phyloP scores from a whole-genome alignment of 805 yeast species.

The Candida pseudofarinosa region DNA sequence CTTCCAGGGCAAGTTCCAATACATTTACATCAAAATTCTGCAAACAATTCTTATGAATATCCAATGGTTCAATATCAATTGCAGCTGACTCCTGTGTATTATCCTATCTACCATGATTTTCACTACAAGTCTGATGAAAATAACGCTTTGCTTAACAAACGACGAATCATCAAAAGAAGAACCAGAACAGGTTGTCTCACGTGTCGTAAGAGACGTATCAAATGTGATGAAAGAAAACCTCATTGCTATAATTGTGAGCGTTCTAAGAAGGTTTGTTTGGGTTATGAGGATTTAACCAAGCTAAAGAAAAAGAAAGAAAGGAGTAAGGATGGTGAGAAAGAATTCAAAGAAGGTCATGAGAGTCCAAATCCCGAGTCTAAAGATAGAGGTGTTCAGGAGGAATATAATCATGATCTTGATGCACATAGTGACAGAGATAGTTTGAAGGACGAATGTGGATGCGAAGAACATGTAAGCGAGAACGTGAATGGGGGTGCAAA shows the following conservation, averaged over 20 bases:
- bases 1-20: neutral
- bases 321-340: slow-evolving; percentile 1
- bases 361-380: neutral
- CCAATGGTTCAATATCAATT: slow-evolving; percentile 1
- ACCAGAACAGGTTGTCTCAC: slow-evolving; percentile 76
- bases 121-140: slow-evolving; percentile 18
- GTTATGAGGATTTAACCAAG: slow-evolving; percentile 44
- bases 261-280: slow-evolving; percentile 61
- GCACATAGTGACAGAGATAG: neutral
- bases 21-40: neutral
- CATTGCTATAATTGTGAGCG: slow-evolving; percentile 65
- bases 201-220: slow-evolving; percentile 65
- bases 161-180: slow-evolving; percentile 51
- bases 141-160: slow-evolving; percentile 29
- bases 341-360: neutral
- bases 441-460: neutral
- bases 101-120: slow-evolving; percentile 5
- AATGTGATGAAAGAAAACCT: slow-evolving; percentile 74
- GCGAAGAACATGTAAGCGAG: too few species aligned
- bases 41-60: slow-evolving; percentile 1
- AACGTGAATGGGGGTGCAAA: too few species aligned
- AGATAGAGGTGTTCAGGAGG: neutral
- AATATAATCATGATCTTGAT: too few species aligned
- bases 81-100: slow-evolving; percentile 7
- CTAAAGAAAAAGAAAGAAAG: slow-evolving; percentile 5